A percentile compares a stretch with the other conserved stretches of the same genome.
Conservation (phyloP, 441 rosid species). For the Populus hybrid region DNA sequence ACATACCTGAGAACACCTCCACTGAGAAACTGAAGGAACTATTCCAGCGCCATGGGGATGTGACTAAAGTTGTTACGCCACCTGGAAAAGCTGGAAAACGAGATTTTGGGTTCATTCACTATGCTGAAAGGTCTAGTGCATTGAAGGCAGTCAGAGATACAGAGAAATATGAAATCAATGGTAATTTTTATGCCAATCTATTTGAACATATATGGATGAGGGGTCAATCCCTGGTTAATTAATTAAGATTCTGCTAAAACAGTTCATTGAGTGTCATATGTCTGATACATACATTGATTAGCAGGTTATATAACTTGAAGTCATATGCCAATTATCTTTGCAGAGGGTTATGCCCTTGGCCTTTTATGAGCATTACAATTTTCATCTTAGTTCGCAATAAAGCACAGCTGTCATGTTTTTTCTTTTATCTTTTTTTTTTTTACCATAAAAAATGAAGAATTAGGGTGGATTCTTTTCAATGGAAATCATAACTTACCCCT, state of each 20-base stretch:
- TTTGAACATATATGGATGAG: not conserved
- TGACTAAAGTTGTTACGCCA: conserved; percentile 93
- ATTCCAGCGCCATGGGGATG: conserved; percentile 90
- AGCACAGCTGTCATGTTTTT: not conserved
- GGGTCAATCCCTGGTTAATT: not conserved
- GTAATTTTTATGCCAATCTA: conserved; percentile 32
- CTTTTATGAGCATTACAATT: not conserved
- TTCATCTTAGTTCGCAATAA: not conserved
- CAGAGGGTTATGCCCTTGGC: not conserved
- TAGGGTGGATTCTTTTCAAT: not conserved
- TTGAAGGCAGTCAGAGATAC: conserved; percentile 85
- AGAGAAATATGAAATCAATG: conserved; percentile 87
- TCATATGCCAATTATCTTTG: not conserved
- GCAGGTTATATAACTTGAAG: too few relatives aligned
- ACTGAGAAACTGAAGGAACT: conserved; percentile 80
- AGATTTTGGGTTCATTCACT: conserved; percentile 96
- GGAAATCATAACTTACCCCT: not conserved
- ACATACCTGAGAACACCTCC: conserved; percentile 86
- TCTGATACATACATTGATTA: not conserved
- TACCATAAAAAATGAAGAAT: not conserved
- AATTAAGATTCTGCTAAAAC: not conserved
- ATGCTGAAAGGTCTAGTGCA: conserved; percentile 94
- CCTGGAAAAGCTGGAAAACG: conserved; percentile 95
- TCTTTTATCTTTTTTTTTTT: too few relatives aligned
- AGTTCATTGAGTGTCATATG: not conserved